Base-by-base conservation (phyloP, 139 green algal genomes). In the Ettlia oleoabundans region DNA sequence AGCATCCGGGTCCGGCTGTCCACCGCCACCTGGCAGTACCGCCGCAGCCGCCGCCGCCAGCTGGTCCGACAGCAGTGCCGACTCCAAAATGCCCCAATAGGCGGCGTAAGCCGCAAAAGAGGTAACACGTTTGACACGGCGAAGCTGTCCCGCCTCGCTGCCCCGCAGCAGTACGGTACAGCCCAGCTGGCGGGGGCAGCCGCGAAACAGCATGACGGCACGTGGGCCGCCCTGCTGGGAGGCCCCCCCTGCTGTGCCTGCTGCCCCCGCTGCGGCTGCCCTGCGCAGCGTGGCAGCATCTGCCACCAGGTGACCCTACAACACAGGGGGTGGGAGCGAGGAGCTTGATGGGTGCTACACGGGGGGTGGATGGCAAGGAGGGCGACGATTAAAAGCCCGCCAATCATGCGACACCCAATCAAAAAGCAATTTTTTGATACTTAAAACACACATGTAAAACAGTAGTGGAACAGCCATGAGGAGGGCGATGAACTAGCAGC, bases 161-260 rank as follows among this genome's bases (percentile, higher is more conserved):
- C 87, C 85, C 40, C 88, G 85, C 52, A 97, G 90, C 78, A 97
- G 66, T 8, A 98, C 82, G 0, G 92, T 98, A 84, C 89, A 92
- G 28, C 90, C 93, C 33, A 94, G 86, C 32, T 88, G 88, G 4
- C 84, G 78, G 1, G 88, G 82, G 83, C 89, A 96, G 62, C 90
- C 91, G 38, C 94, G 92, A 70, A 98, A 94, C n/a, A 87, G 84
- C 92, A 98, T 95, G 22, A 97, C 87, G 24, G 68, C 42, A 2
- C 77, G 53, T 0, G 68, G 33, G 38, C 28, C 58, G 51, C 5
- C 26, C 41, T 15, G 51, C 26, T 42, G 47, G 28, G 9, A 1
- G 52, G 6, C 10, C 30, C 30, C 7, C 2, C 37, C 66, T 32
- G 30, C 52, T 51, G 43, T 28, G 52, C 19, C 32, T 41, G n/a